phyloP scores from a whole-genome alignment of 73 alveolate species.

The Paramecium octaurelia region DNA sequence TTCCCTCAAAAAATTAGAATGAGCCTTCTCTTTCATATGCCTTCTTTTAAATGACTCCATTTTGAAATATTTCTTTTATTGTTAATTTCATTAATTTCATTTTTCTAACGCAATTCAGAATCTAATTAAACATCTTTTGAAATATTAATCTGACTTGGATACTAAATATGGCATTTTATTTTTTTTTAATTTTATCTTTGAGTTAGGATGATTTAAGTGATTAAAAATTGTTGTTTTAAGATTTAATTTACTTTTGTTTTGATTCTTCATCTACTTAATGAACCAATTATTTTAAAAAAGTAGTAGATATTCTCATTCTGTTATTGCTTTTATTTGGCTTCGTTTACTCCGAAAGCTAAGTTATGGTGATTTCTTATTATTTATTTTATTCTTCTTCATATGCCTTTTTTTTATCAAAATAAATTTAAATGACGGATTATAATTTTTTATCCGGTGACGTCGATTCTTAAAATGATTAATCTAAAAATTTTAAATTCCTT shows the following conservation, averaged over 20 bases:
- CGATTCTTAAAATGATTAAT: not conserved
- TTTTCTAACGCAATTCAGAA: not conserved
- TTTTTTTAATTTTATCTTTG: not conserved
- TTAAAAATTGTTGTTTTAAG: not conserved
- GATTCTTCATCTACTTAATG: not conserved
- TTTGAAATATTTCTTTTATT: not conserved
- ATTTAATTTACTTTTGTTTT: not conserved
- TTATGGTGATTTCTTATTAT: not conserved
- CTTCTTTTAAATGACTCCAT: not conserved
- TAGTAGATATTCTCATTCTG: not conserved
- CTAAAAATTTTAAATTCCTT: not conserved
- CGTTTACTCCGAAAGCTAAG: not conserved
- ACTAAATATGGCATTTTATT: not conserved
- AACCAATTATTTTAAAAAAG: not conserved
- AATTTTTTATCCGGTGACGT: not conserved
- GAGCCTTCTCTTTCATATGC: slow-evolving; percentile 35
- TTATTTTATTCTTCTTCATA: not conserved
- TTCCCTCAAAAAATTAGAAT: not conserved
- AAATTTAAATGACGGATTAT: not conserved
- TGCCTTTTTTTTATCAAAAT: slow-evolving; percentile 5
- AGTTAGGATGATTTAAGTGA: not conserved
- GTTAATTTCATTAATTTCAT: slow-evolving; percentile 37
- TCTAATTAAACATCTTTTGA: not conserved
- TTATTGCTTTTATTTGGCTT: not conserved
- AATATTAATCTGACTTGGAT: not conserved